Base-by-base conservation (phyloP, 176 grass and related monocot genomes). In the Phyllostachys edulis region DNA sequence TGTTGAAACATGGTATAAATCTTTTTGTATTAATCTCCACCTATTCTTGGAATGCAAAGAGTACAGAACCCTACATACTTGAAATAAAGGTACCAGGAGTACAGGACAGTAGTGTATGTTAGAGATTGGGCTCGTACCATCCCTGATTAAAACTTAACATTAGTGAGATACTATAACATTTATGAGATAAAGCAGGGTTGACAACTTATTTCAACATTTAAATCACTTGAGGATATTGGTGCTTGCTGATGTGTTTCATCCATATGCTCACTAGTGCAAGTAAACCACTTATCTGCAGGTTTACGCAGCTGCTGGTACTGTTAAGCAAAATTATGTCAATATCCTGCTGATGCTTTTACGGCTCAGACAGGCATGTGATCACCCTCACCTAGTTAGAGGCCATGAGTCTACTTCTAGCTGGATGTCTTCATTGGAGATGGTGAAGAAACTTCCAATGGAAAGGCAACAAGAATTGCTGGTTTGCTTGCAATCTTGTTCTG, bases 321-420 rank as follows among this genome's bases (percentile, higher is more conserved):
- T 99, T 77, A 99, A 87, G 83, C 93, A 99, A 85, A 99, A 99
- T 82, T 99, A 99, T 80, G 96, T 99, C 38, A 99, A 99, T 73
- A 99, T 99, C 77, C 79, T 99, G n/a, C 69, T 99, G 78, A 96
- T 99, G 96, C 93, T 99, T 86, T 91, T 99, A 73, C 82, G 96
- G 84, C 89, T 99, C 62, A 90, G 96, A 56, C 96, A 99, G 78
- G 96, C 96, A 69, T 99, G 96, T 54, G 94, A 94, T 83, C 96
- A 99, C 71, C 93, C 89, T 71, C 85, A 92, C 72, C 51, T 99
- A 73, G 96, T 99, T 74, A 96, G 91, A 90, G 89, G 93, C 24
- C 83, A 90, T 83, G 82, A 88, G 61, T 90, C 88, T 56, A 90
- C 76, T 57, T 90, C 85, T 73, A 87, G 77, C 27, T 90, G 88